phyloP scores from a whole-genome alignment of 805 yeast species.

The Myxozyma lipomycoides region DNA sequence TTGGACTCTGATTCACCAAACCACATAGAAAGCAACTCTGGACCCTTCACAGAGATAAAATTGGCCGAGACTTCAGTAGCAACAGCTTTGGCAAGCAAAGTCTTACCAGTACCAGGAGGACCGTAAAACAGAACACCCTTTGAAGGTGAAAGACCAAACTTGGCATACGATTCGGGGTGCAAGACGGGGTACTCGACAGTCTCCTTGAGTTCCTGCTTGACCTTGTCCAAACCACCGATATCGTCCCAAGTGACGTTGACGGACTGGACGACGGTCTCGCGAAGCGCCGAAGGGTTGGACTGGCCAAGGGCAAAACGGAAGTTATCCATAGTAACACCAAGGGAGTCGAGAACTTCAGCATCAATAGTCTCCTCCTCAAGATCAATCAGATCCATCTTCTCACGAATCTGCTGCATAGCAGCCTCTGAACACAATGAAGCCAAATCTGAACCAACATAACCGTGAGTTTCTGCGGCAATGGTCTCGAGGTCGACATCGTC shows the following conservation, averaged over 20 bases:
- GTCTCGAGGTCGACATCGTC: slow-evolving; percentile 95
- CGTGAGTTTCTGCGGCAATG: slow-evolving; percentile 96
- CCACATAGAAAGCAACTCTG: slow-evolving; percentile 97
- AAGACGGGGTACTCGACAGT: slow-evolving; percentile 98
- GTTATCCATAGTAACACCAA: slow-evolving; percentile 98
- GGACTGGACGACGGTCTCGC: slow-evolving; percentile 98
- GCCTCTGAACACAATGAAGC: slow-evolving; percentile 99
- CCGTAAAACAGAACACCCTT: slow-evolving; percentile 98
- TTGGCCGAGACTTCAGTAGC: slow-evolving; percentile 99
- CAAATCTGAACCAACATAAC: slow-evolving; percentile 98
- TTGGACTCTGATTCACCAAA: slow-evolving; percentile 98
- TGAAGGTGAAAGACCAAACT: slow-evolving; percentile 95
- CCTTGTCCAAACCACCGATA: slow-evolving; percentile 95
- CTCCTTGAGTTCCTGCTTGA: slow-evolving; percentile 95
- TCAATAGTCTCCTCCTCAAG: slow-evolving; percentile 94
- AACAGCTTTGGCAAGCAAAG: slow-evolving; percentile 95
- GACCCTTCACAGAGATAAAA: slow-evolving; percentile 95
- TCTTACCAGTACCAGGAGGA: slow-evolving; percentile 99
- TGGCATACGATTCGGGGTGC: slow-evolving; percentile 98
- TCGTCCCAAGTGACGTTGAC: slow-evolving; percentile 99
- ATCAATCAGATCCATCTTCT: slow-evolving; percentile 97
- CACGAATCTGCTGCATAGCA: slow-evolving; percentile 99
- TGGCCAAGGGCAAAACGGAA: slow-evolving; percentile 96
- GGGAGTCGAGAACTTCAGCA: slow-evolving; percentile 91
- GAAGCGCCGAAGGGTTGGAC: slow-evolving; percentile 97